Evolutionary conservation across 352 stramenopile species (phyloP), one percentile per base, ranked within the genome.

Genomic region (Globisporangium polare): DNA sequence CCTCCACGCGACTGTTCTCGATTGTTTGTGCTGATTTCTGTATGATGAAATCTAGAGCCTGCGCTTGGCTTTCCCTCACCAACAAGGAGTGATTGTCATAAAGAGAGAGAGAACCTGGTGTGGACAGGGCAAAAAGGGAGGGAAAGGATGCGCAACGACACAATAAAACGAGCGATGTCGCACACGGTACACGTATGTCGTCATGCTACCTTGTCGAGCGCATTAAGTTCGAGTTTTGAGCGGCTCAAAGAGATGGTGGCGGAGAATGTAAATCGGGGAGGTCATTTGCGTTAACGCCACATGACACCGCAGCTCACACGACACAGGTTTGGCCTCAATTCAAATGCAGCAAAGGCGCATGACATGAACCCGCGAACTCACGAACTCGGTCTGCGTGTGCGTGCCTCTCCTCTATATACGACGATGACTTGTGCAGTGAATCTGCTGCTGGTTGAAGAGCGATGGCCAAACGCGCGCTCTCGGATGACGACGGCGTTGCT

Each of bases 211-310:
- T 46, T 46, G 41, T 22, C 2, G 5, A 2, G 8, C 18, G 0
- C 7, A 1, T 46, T 46, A 46, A 20, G 41, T 46, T 22, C 41
- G 41, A 20, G 7, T 20, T 46, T 22, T 9, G 17, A 45, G 39
- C 24, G 5, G 18, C 20, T 33, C 13, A 53, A 53, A 53, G 46
- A 53, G 47, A 53, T 53, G 47, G 47, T 53, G 47, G 26, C 47
- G 47, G 24, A 53, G 12, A 17, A 26, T 53, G 47, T 53, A 52
- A 52, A 27, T 33, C 7, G 15, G 20, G 15, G 22, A 27, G 7
- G n/a, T 12, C 47, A 53, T 53, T 53, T 20, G 31, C 47, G 24
- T 46, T 53, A 35, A 53, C 46, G 46, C 46, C 47, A 53, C 47
- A 53, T 37, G 24, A 37, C 47, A 35, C 12, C 13, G 1, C 12